These are phyloP conservation scores for Xylariales sp. DNA, from an alignment of 2,329 filamentous ascomycete species.

Conservation along the genomic window DNA sequence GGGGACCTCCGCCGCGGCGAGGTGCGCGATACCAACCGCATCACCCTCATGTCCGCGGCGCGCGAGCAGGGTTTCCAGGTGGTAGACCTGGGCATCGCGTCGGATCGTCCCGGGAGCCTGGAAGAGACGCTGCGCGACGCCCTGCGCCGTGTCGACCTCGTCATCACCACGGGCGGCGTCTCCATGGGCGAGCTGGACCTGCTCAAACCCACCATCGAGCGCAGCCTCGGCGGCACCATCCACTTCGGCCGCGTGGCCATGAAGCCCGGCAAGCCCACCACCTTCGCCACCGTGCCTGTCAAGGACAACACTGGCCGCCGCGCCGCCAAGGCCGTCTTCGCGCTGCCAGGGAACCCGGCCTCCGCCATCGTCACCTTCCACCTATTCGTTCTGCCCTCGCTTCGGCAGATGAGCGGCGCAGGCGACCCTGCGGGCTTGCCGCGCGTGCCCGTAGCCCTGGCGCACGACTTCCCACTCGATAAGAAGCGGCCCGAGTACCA, in stretches of 20 bases:
- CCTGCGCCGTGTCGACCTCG: constrained; percentile 69
- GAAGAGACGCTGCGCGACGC: constrained; percentile 74
- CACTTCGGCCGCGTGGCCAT: constrained; percentile 95
- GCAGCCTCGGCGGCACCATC: constrained; percentile 82
- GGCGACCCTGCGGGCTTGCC: constrained; percentile 65
- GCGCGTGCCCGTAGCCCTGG: constrained; percentile 64
- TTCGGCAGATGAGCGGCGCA: constrained; percentile 74
- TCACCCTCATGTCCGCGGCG: constrained; percentile 77
- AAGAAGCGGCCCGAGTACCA: constrained; percentile 82
- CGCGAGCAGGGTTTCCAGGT: constrained; percentile 71
- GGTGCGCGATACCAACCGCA: constrained; percentile 89
- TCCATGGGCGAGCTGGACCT: constrained; percentile 98
- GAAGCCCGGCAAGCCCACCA: constrained; percentile 98
- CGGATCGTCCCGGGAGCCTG: constrained; percentile 67
- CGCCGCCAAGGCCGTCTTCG: constrained; percentile 72
- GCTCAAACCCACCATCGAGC: constrained; percentile 92
- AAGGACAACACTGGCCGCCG: constrained; percentile 56
- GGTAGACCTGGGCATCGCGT: constrained; percentile 81
- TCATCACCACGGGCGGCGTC: constrained; percentile 91
- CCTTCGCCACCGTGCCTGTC: constrained; percentile 81
- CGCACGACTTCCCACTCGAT: constrained; percentile 72
- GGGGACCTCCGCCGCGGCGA: constrained; percentile 69
- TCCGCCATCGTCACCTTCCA: constrained; percentile 91
- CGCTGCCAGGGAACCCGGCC: constrained; percentile 89
- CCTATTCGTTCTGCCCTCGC: constrained; percentile 83